Conservation (phyloP, 2,329 filamentous ascomycete genomes). For the Fonsecaea nubica region DNA sequence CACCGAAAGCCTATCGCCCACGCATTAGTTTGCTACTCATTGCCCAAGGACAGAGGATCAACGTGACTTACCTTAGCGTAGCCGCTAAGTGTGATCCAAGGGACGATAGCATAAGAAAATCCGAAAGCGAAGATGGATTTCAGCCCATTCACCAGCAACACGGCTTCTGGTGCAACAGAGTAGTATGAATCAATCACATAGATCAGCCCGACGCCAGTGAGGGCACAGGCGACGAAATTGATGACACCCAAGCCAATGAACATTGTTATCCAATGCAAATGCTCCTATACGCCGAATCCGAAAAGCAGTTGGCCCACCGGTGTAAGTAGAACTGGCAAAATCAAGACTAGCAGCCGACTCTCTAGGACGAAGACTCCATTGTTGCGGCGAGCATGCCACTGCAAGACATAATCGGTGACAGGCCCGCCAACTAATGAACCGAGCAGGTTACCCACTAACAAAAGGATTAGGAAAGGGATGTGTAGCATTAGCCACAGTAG, state of each 20-base stretch:
- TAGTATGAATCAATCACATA: slow-evolving; percentile 25
- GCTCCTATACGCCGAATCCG: slow-evolving; percentile 17
- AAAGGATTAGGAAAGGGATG: not conserved
- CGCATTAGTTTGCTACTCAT: not conserved
- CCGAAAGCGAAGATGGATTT: slow-evolving; percentile 44
- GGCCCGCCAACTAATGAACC: slow-evolving; percentile 15
- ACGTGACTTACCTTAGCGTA: slow-evolving; percentile 32
- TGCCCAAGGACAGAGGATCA: not conserved
- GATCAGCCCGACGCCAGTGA: slow-evolving; percentile 23
- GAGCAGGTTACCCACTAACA: slow-evolving; percentile 18
- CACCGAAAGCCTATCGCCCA: not conserved
- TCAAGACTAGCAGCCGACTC: too few relatives aligned
- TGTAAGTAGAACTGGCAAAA: too few relatives aligned
- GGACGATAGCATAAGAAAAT: slow-evolving; percentile 43
- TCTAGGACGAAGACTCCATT: slow-evolving; percentile 13
- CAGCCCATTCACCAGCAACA: slow-evolving; percentile 40
- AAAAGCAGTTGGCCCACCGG: slow-evolving; percentile 21
- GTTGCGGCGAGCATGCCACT: slow-evolving; percentile 7
- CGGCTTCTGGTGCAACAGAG: slow-evolving; percentile 19
- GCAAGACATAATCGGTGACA: slow-evolving; percentile 12
- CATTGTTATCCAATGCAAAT: slow-evolving; percentile 21
- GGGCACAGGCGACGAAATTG: slow-evolving; percentile 4
- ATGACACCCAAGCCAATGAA: slow-evolving; percentile 24
- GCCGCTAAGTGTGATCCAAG: slow-evolving; percentile 40
- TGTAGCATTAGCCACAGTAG: too few relatives aligned